phyloP scores from a whole-genome alignment of 139 green algal species.

The Diplosphaera chodatii region DNA sequence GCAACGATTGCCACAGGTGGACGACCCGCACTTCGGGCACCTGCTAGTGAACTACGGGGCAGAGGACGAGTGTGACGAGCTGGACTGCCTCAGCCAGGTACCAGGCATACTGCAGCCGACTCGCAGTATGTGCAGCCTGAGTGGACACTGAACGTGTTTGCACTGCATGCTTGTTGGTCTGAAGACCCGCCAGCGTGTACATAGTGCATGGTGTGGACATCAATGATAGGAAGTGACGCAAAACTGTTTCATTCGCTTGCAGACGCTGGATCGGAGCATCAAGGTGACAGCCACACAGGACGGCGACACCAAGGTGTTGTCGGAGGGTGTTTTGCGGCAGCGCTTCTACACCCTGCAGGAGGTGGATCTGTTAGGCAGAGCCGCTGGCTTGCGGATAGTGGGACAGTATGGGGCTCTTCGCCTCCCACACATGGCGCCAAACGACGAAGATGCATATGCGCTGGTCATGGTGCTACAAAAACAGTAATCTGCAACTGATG shows the following conservation, averaged over 20 bases:
- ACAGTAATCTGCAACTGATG: neutral
- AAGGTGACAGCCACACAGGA: neutral
- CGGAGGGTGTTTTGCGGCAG: neutral
- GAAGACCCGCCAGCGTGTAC: neutral
- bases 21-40: neutral
- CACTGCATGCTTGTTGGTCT: neutral
- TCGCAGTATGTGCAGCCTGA: neutral
- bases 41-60: neutral
- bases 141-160: too few species aligned
- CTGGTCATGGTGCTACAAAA: neutral
- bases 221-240: neutral
- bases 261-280: neutral
- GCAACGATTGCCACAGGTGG: neutral
- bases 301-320: neutral
- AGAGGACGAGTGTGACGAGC: neutral
- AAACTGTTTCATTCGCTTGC: neutral
- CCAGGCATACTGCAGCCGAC: neutral
- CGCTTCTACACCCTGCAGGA: neutral
- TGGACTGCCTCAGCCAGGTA: neutral
- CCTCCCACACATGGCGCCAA: neutral
- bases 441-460: neutral
- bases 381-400: neutral
- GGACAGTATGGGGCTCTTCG: neutral
- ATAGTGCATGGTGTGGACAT: neutral
- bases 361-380: neutral